A percentile compares a stretch with the other conserved stretches of the same genome.
These are phyloP conservation scores for Penicillium fuscoglaucum DNA, from an alignment of 2,329 filamentous ascomycete species.

Conservation along the genomic window DNA sequence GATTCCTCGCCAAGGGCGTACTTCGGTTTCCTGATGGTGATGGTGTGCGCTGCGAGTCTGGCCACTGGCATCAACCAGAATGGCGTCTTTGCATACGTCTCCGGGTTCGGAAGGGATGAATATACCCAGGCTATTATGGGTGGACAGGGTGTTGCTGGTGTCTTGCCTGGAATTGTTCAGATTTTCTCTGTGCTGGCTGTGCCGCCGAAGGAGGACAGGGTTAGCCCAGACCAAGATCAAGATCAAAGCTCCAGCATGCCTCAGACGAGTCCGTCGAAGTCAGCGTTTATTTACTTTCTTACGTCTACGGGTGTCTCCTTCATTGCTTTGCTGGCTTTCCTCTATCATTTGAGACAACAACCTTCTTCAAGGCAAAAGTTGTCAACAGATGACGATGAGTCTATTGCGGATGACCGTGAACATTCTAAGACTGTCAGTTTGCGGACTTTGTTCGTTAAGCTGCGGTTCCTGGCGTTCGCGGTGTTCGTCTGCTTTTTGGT, in stretches of 20 bases:
- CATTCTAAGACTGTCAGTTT: conserved; percentile 57
- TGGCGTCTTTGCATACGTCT: conserved; percentile 87
- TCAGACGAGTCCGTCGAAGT: conserved; percentile 58
- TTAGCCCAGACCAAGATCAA: conserved; percentile 25
- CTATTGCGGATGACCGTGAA: conserved; percentile 13
- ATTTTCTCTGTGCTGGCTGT: conserved; percentile 77
- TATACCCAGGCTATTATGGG: conserved; percentile 98
- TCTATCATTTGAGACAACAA: conserved; percentile 65
- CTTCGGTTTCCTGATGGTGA: conserved; percentile 76
- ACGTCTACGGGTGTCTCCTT: conserved; percentile 78
- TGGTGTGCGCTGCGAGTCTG: conserved; percentile 76
- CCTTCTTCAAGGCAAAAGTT: conserved; percentile 12
- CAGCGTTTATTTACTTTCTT: conserved; percentile 88
- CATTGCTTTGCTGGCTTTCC: conserved; percentile 69
- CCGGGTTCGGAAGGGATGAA: conserved; percentile 78
- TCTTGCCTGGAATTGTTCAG: conserved; percentile 83
- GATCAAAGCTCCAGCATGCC: conserved; percentile 33
- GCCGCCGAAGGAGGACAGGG: conserved; percentile 45
- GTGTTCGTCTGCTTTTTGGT: conserved; percentile 78
- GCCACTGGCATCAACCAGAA: conserved; percentile 89
- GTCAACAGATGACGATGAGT: conserved; percentile 16
- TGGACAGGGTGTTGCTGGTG: conserved; percentile 87
- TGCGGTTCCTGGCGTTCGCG: conserved; percentile 73
- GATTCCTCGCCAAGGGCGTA: conserved; percentile 65
- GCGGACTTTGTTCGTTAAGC: conserved; percentile 68